These are phyloP conservation scores for Salvia rosmarinus DNA, from an alignment of 257 asterid species.

Conservation along the genomic window DNA sequence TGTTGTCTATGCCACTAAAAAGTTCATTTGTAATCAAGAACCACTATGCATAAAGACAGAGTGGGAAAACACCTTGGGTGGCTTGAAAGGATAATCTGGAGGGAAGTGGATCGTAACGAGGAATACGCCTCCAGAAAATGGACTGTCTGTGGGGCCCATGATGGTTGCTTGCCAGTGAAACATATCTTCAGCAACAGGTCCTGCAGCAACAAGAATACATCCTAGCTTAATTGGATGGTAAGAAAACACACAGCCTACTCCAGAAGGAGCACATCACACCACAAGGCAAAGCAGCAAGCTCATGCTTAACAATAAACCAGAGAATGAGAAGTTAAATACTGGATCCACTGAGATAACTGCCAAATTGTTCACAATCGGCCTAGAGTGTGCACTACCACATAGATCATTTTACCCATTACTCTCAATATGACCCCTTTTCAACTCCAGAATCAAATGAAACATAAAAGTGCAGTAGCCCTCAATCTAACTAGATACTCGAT, in stretches of 20 bases:
- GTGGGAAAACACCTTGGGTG: conserved; percentile 32
- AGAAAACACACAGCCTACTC: not conserved
- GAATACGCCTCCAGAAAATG: conserved; percentile 32
- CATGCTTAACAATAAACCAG: not conserved
- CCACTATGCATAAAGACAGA: not conserved
- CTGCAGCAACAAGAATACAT: conserved; percentile 19
- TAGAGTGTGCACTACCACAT: not conserved
- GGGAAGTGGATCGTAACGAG: conserved; percentile 35
- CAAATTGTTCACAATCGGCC: not conserved
- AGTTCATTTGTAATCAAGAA: not conserved
- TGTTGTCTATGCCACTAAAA: not conserved
- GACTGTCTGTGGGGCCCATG: conserved; percentile 36
- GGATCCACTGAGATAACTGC: not conserved
- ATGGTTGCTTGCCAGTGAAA: conserved; percentile 42
- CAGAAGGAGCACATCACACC: conserved; percentile 6
- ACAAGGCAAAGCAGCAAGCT: not conserved
- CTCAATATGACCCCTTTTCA: not conserved
- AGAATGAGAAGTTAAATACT: not conserved
- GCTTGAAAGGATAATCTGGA: conserved; percentile 44
- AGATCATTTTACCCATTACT: conserved; percentile 1
- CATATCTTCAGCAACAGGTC: conserved; percentile 43
- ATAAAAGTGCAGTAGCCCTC: not conserved
- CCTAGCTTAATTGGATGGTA: not conserved
- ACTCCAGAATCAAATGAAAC: not conserved
- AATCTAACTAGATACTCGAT: not conserved